A percentile compares a stretch with the other conserved stretches of the same genome.
phyloP scores from a whole-genome alignment of 805 yeast genomes.

The Debaryomyces castellii region DNA sequence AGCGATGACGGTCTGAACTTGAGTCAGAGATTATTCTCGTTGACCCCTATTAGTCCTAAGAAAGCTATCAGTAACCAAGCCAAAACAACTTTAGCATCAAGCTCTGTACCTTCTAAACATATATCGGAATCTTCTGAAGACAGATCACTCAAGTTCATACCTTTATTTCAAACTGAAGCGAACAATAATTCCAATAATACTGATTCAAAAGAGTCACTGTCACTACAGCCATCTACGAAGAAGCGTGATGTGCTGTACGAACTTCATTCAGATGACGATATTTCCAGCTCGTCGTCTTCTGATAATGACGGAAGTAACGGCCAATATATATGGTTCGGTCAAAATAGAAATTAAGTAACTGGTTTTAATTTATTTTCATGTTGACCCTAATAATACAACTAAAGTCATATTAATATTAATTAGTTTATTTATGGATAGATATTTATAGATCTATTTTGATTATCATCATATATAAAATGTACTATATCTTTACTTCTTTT shows the following conservation, averaged over 20 bases:
- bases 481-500: background rate
- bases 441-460: background rate
- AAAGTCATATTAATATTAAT: background rate
- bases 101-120: background rate
- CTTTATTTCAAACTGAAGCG: background rate
- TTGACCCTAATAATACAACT: background rate
- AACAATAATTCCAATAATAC: constrained; percentile 12
- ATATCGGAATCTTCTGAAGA: background rate
- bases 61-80: background rate
- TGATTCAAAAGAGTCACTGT: constrained; percentile 1
- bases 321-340: constrained; percentile 40
- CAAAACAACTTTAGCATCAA: background rate
- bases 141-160: background rate
- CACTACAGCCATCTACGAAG: background rate
- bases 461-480: background rate
- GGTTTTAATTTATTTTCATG: background rate
- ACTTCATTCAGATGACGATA: background rate
- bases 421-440: background rate
- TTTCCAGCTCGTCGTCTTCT: background rate
- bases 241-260: background rate
- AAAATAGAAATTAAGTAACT: constrained; percentile 19
- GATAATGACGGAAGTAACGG: constrained; percentile 8
- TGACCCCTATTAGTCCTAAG: background rate
- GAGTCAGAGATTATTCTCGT: background rate
- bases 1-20: constrained; percentile 10